Evolutionary conservation across 108 stramenopile genomes (phyloP).

Genomic region (Cylindrotheca closterium): DNA sequence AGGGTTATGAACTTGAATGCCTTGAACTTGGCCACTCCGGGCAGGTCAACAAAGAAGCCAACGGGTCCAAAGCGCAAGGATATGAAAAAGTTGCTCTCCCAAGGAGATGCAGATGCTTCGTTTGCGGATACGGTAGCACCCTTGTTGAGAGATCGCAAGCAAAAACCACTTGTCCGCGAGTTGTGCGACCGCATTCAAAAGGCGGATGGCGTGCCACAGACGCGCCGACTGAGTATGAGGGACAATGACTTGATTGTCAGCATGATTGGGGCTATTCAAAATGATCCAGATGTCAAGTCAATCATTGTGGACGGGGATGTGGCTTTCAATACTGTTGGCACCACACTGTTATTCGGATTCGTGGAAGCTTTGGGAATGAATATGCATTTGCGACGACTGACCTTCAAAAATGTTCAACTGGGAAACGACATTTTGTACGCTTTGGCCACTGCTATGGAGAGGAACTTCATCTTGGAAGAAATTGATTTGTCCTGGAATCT

Average conservation of each 20-base stretch:
- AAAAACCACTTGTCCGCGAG: conserved; percentile 4
- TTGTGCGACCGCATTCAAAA: conserved; percentile 16
- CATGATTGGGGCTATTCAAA: conserved; percentile 29
- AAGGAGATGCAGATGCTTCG: not conserved
- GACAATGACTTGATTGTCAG: conserved; percentile 30
- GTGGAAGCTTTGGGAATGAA: conserved; percentile 31
- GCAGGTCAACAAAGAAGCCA: not conserved
- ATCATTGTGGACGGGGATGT: conserved; percentile 16
- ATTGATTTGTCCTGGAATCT: conserved; percentile 35
- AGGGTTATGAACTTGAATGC: not conserved
- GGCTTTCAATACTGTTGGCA: conserved; percentile 17
- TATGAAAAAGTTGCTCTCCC: not conserved
- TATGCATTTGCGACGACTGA: conserved; percentile 27
- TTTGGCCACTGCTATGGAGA: conserved; percentile 28
- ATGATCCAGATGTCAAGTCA: conserved; percentile 23
- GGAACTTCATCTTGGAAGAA: conserved; percentile 38
- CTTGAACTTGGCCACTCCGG: not conserved
- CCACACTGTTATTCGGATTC: conserved; percentile 26
- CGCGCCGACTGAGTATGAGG: conserved; percentile 28
- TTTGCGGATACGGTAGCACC: conserved; percentile 14
- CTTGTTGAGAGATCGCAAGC: conserved; percentile 16
- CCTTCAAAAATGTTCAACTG: conserved; percentile 32
- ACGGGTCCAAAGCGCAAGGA: not conserved
- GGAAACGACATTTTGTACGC: conserved; percentile 40
- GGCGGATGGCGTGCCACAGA: conserved; percentile 27